A percentile compares a stretch with the other conserved stretches of the same genome.
These are phyloP conservation scores for Penicillium concentricum DNA, from an alignment of 2,329 filamentous ascomycete species.

Conservation along the genomic window DNA sequence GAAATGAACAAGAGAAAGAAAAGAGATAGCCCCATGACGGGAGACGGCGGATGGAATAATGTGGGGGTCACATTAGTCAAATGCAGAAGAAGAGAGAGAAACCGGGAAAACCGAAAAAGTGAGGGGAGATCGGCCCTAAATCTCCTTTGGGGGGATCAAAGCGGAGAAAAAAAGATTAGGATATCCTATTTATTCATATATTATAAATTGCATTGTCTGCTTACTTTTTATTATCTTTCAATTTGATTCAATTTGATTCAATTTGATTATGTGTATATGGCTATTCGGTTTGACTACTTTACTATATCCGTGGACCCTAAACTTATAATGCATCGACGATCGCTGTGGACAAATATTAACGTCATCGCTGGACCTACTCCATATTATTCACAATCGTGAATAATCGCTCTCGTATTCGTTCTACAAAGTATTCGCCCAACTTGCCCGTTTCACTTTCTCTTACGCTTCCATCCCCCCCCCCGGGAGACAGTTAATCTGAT, in stretches of 20 bases:
- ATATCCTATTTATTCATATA: background rate
- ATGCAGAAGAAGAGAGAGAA: constrained; percentile 16
- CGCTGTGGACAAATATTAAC: too few relatives aligned
- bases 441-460: background rate
- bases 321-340: too few relatives aligned
- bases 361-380: background rate
- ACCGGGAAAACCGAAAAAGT: constrained; percentile 22
- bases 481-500: background rate
- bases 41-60: constrained; percentile 9
- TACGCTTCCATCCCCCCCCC: background rate
- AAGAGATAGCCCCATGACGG: constrained; percentile 16
- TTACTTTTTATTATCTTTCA: too few relatives aligned
- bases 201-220: background rate
- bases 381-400: too few relatives aligned
- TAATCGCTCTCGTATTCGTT: constrained; percentile 4
- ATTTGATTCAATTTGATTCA: too few relatives aligned
- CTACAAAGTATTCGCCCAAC: background rate
- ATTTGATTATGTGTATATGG: too few relatives aligned
- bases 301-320: too few relatives aligned
- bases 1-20: constrained; percentile 13
- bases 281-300: too few relatives aligned
- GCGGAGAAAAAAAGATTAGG: constrained; percentile 13
- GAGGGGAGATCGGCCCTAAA: constrained; percentile 23
- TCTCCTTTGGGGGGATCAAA: constrained; percentile 13
- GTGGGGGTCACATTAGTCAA: constrained; percentile 21